These are phyloP conservation scores for Calonectria crousiana DNA, from an alignment of 2,329 filamentous ascomycete genomes.

Conservation along the genomic window DNA sequence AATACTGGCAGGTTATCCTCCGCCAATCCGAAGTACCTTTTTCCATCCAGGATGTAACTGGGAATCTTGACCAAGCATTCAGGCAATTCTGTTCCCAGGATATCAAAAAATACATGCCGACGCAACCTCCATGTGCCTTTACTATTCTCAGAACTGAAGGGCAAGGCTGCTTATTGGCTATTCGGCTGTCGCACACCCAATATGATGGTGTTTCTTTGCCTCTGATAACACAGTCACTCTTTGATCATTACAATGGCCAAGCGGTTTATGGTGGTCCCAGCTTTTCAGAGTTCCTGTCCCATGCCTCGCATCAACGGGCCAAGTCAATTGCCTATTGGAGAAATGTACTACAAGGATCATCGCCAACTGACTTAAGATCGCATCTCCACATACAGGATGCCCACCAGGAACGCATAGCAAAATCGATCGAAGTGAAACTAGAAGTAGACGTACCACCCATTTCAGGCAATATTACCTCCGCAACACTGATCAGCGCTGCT, in stretches of 20 bases:
- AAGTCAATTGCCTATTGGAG: slow-evolving; percentile 55
- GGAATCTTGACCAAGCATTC: slow-evolving; percentile 27
- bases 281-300: slow-evolving; percentile 36
- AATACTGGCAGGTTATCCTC: slow-evolving; percentile 39
- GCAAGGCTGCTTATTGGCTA: slow-evolving; percentile 31
- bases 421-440: neutral
- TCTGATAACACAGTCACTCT: slow-evolving; percentile 51
- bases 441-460: slow-evolving; percentile 11
- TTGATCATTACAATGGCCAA: slow-evolving; percentile 49
- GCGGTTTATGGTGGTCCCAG: slow-evolving; percentile 35
- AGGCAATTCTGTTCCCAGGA: slow-evolving; percentile 26
- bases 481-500: slow-evolving; percentile 55
- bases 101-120: neutral
- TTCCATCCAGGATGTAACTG: slow-evolving; percentile 16
- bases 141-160: slow-evolving; percentile 30
- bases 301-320: neutral
- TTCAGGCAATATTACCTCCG: slow-evolving; percentile 28
- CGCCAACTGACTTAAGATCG: slow-evolving; percentile 34
- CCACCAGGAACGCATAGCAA: neutral
- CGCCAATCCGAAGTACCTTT: slow-evolving; percentile 25
- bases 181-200: slow-evolving; percentile 59
- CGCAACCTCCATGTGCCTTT: slow-evolving; percentile 31
- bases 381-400: neutral
- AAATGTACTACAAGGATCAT: slow-evolving; percentile 53
- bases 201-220: slow-evolving; percentile 61